Percentiles rank a stretch among this genome's conserved stretches.
Evolutionary conservation across 257 asterid species (phyloP).

Genomic region (Primulina eburnea): DNA sequence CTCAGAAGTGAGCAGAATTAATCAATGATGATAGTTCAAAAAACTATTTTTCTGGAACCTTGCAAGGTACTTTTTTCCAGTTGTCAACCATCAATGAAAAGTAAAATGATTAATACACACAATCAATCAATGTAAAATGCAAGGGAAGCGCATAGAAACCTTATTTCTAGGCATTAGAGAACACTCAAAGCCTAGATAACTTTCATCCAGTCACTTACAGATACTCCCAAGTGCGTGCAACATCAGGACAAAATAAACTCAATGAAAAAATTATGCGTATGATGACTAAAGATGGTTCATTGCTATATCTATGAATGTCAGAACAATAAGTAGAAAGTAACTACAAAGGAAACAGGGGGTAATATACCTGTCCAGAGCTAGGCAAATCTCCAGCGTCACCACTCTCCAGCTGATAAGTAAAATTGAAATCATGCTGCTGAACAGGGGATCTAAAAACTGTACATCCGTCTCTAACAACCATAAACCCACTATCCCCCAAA

Average conservation of each 20-base stretch:
- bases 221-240: background rate
- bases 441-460: constrained; percentile 79
- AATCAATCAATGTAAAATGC: background rate
- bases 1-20: background rate
- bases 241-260: too few species aligned
- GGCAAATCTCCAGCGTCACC: constrained; percentile 87
- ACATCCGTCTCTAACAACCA: constrained; percentile 86
- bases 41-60: background rate
- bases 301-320: background rate
- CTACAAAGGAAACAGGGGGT: constrained; percentile 10
- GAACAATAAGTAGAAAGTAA: constrained; percentile 11
- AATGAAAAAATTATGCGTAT: background rate
- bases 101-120: background rate
- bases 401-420: constrained; percentile 80
- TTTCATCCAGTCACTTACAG: background rate
- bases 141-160: background rate
- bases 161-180: background rate
- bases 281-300: background rate
- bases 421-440: constrained; percentile 98
- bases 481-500: constrained; percentile 94
- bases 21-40: background rate
- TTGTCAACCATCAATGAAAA: background rate
- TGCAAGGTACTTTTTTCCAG: background rate
- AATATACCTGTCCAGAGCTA: constrained; percentile 83
- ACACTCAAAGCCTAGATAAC: background rate